Conservation (phyloP, 2,329 filamentous ascomycete species). For the Helotiales sp. region DNA sequence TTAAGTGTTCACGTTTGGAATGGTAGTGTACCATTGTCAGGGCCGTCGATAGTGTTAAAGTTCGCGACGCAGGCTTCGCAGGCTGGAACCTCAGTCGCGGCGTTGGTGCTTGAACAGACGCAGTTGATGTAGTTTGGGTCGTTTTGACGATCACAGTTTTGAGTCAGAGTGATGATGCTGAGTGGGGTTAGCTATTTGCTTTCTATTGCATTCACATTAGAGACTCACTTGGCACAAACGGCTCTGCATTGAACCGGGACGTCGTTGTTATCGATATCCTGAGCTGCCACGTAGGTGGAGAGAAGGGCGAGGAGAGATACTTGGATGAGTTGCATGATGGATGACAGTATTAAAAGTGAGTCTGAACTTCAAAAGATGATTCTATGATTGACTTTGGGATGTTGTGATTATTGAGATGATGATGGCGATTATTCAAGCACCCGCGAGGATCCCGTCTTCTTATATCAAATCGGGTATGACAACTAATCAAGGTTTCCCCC, state of each 20-base stretch:
- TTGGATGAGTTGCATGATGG: constrained; percentile 18
- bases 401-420: not conserved
- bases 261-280: constrained; percentile 14
- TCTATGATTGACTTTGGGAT: not conserved
- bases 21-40: constrained; percentile 9
- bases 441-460: not conserved
- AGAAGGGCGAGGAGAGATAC: constrained; percentile 13
- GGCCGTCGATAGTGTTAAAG: constrained; percentile 9
- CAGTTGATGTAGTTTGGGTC: constrained; percentile 6
- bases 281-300: constrained; percentile 7
- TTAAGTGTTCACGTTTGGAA: too few species aligned
- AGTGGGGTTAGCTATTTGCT: not conserved
- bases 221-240: constrained; percentile 5
- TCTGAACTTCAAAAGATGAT: not conserved
- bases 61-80: constrained; percentile 17
- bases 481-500: not conserved
- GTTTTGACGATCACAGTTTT: constrained; percentile 10
- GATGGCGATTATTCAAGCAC: not conserved
- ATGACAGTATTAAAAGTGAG: not conserved
- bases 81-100: not conserved
- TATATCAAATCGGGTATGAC: not conserved
- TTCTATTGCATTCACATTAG: not conserved
- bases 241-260: constrained; percentile 9
- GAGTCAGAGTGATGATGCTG: constrained; percentile 8
- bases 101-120: constrained; percentile 8